Evolutionary conservation across 1,139 yeast species (phyloP), one percentile per base, ranked within the genome.

Genomic region (Hansenula anomala): DNA sequence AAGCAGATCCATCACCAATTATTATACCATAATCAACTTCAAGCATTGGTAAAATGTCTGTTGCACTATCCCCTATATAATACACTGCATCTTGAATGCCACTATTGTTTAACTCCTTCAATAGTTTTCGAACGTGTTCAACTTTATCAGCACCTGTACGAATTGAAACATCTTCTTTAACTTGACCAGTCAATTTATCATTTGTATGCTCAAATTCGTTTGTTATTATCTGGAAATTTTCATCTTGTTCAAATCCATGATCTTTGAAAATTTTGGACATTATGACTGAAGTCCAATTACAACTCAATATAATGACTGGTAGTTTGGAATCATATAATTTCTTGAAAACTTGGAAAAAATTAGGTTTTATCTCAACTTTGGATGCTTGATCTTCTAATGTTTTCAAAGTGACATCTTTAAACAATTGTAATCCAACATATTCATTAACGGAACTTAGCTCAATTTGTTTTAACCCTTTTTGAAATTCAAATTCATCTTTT

Each of bases 61-160:
- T 78, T 1, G 73, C 51, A 44, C 86, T 78, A 51, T 83, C 92
- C 1, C 92, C 92, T 14, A 80, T 62, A 51, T 80, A 82, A 35
- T 71, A 58, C 1, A 70, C 20, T 0, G 43, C 47, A 18, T 46
- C 44, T 1, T 25, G 16, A 2, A 42, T 38, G 4, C 36, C 45
- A 9, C 32, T 24, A 4, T 24, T 15, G 2, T 33, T 28, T 6
- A 48, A 32, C 9, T 44, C 38, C 17, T 51, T 37, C 7, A 49
- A 43, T 2, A 71, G 44, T 6, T 46, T 32, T 10, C 53, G 37
- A 4, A 68, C 47, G 5, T 64, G 45, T 5, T 56, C 45, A 18
- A 62, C 58, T 53, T 82, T 82, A 54, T 82, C 87, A 7, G 56
- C 54, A 0, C 84, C 85, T 0, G 86, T 80, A 17, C 85, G 61